Base-by-base conservation (phyloP, 192 early-diverging fungal genomes). In the Dissophora ornata region DNA sequence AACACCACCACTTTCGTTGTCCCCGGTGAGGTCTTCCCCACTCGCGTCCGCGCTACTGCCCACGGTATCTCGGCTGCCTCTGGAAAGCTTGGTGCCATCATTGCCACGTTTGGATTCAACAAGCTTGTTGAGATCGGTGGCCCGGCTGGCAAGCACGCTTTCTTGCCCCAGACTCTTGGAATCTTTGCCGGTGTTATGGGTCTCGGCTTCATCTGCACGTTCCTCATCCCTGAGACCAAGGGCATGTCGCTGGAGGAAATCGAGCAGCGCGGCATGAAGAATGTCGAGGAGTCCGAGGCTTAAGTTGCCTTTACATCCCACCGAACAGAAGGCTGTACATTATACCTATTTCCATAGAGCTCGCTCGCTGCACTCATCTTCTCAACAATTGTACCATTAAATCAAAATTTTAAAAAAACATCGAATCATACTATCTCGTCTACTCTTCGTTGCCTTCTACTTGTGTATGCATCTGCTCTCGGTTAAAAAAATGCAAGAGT, bases 1-100 rank as follows among this genome's bases (percentile, higher is more conserved):
- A 94, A 94, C 81, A 68, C 80, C 40, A 94, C 92, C 41, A 93
- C 91, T 25, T 93, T 94, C 54, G 86, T 94, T 56, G 82, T 92
- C 58, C 93, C 93, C 56, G 92, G 82, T 70, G 85, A 87, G 69
- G 82, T 90, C 32, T 92, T 92, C 82, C 93, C 92, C 24, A 91
- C 92, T 11, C 85, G 86, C 44, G 86, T 92, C 30, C 86, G 92
- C 53, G 86, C 93, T 40, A 86, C 89, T 30, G 89, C 88, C 34
- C 93, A 94, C 75, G 93, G 93, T 83, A 88, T 93, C 67, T 89
- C 89, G 57, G 91, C 93, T 44, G 93, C 90, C 38, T 73, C 79
- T 56, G 91, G 93, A 51, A 94, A 93, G 81, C 81, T 87, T 50
- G 91, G 88, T 61, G 91, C 90, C 48, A 91, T 93, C 71, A 45